Percentiles rank a stretch among this genome's conserved stretches.
Evolutionary conservation across 2,329 filamentous ascomycete species (phyloP).

Genomic region (Metarhizium robertsii): DNA sequence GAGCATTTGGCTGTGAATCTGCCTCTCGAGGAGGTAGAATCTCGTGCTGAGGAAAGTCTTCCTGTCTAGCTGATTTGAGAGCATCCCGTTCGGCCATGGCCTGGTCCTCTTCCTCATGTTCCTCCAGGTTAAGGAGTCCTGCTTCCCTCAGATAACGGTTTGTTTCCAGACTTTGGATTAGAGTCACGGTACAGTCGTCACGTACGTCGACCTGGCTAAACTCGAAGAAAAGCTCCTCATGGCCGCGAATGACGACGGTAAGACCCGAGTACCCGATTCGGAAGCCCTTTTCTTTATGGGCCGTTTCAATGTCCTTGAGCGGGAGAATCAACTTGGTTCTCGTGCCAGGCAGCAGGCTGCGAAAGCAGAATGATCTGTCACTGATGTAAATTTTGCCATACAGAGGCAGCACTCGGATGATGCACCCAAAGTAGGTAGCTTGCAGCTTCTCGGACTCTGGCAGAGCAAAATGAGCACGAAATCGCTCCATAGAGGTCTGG

Average conservation of each 20-base stretch:
- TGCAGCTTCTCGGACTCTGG: conserved; percentile 73
- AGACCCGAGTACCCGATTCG: conserved; percentile 84
- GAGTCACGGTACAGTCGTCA: conserved; percentile 79
- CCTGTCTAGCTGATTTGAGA: conserved; percentile 61
- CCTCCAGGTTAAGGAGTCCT: conserved; percentile 55
- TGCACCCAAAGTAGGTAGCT: conserved; percentile 84
- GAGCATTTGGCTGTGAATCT: conserved; percentile 44
- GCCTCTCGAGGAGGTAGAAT: conserved; percentile 37
- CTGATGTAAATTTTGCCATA: conserved; percentile 97
- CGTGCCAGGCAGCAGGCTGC: conserved; percentile 80
- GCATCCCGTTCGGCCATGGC: conserved; percentile 76
- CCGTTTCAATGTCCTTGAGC: conserved; percentile 83
- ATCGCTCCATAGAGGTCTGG: conserved; percentile 65
- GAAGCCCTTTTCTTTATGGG: conserved; percentile 91
- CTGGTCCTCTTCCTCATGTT: conserved; percentile 60
- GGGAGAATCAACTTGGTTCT: conserved; percentile 89
- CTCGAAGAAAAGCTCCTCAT: conserved; percentile 96
- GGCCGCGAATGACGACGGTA: conserved; percentile 84
- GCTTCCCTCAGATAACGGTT: conserved; percentile 63
- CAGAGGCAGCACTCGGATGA: conserved; percentile 81
- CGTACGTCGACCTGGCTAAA: conserved; percentile 69
- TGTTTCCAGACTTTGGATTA: conserved; percentile 68
- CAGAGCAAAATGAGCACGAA: conserved; percentile 85
- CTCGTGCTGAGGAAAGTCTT: conserved; percentile 42
- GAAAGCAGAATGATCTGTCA: conserved; percentile 80